Evolutionary conservation across 2,329 filamentous ascomycete genomes (phyloP), one percentile per base, ranked within the genome.

Genomic region (Colletotrichum theobromicola): DNA sequence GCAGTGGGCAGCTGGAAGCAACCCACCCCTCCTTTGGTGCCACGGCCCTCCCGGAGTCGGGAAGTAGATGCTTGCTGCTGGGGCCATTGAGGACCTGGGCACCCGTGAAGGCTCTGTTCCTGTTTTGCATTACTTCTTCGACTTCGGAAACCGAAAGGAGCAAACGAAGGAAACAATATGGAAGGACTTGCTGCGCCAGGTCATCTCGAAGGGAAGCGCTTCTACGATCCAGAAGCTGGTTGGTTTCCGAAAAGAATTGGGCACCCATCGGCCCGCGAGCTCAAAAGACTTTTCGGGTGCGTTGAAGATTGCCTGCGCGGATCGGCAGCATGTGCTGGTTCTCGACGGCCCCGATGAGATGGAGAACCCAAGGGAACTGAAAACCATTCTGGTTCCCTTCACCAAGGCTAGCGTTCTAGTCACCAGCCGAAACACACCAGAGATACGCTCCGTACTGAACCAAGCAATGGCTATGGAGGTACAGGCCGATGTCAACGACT

Each of bases 51-150:
- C 42, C n/a, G 42, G 42, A 4, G 42, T 46, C n/a, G 42, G 42
- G 10, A 46, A 21, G n/a, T 46, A 18, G 37, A 46, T 46, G n/a
- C 42, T 46, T 0, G 42, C n/a, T 5, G 42, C 42, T 4, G n/a
- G n/a, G 2, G n/a, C 42, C 0, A 46, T 21, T 0, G 10, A 46
- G 21, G n/a, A 21, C 0, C n/a, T 46, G 2, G 1, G n/a, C 42
- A n/a, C 42, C 13, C 42, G n/a, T 46, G 0, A 18, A 18, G 1
- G 10, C 42, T 2, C 18, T 46, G 2, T n/a, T 0, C 18, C 2
- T 0, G 37, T 46, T 7, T 16, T 46, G 2, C 4, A 46, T 18
- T 46, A 46, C 42, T 46, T 46, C n/a, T 46, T 46, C 42, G 42
- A 46, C 42, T 46, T 46, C 21, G 42, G 42, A 2, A 46, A 21